Percentiles rank a stretch among this genome's conserved stretches.
These are phyloP conservation scores for Blastocystis sp. DNA, from an alignment of 352 stramenopile genomes.

Conservation along the genomic window DNA sequence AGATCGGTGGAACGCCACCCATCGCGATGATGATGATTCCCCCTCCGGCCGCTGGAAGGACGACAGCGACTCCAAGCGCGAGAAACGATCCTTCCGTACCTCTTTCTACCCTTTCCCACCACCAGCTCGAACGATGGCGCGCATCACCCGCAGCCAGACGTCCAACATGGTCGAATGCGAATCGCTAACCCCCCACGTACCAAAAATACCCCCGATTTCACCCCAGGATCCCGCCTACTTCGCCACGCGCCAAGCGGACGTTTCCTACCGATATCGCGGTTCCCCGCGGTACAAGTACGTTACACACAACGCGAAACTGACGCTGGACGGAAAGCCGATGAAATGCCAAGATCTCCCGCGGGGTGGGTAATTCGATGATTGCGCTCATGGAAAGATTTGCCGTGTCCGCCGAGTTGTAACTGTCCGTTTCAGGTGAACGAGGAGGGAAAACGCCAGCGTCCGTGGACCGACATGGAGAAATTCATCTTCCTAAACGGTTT, in stretches of 20 bases:
- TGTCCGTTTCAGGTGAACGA: constrained; percentile 19
- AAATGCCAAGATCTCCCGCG: constrained; percentile 18
- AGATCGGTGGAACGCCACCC: background rate
- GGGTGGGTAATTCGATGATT: background rate
- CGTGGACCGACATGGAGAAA: constrained; percentile 48
- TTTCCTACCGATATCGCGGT: background rate
- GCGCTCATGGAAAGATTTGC: background rate
- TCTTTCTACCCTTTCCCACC: background rate
- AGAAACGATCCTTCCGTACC: background rate
- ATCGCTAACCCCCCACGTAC: background rate
- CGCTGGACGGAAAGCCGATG: constrained; percentile 34
- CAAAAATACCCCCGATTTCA: background rate
- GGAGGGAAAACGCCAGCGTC: background rate
- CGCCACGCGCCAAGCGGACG: constrained; percentile 12
- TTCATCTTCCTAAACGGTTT: constrained; percentile 51
- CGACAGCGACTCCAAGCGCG: constrained; percentile 6
- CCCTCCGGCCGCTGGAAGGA: background rate
- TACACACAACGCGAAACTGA: constrained; percentile 26
- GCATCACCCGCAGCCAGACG: constrained; percentile 23
- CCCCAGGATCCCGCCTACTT: constrained; percentile 24
- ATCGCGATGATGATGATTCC: background rate
- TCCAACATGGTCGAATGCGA: constrained; percentile 38
- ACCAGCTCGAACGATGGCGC: background rate
- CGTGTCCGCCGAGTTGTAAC: background rate
- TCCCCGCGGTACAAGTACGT: background rate